phyloP scores from a whole-genome alignment of 1,284 basidiomycete species.

The Melampsora larici-populina region DNA sequence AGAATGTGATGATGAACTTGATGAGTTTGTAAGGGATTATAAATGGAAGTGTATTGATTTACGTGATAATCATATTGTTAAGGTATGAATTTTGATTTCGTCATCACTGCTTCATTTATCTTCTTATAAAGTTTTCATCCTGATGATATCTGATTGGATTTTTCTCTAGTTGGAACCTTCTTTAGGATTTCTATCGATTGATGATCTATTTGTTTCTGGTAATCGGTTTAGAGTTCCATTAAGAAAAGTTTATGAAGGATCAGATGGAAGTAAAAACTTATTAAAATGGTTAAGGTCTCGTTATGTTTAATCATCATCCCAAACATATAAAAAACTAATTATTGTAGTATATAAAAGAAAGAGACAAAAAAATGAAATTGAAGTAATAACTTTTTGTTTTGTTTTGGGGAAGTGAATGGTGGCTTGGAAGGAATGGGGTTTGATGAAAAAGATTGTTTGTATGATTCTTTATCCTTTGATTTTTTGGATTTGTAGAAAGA shows the following conservation, averaged over 20 bases:
- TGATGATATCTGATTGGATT: background rate
- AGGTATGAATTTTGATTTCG: background rate
- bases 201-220: conserved; percentile 5
- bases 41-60: background rate
- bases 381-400: background rate
- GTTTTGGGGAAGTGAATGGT: background rate
- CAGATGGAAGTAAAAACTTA: background rate
- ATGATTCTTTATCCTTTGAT: too few species aligned
- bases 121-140: background rate
- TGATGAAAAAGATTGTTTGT: too few species aligned
- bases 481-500: too few species aligned
- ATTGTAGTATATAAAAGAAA: background rate
- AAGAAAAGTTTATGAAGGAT: conserved; percentile 30
- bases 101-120: background rate
- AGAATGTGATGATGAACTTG: too few species aligned
- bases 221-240: conserved; percentile 34
- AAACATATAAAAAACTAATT: background rate
- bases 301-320: background rate
- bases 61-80: background rate
- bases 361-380: background rate
- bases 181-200: conserved; percentile 7
- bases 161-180: conserved; percentile 10
- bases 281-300: background rate
- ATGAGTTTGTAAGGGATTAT: background rate
- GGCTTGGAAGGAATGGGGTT: too few species aligned